Evolutionary conservation across 768 basidiomycete species (phyloP).

Genomic region (Termitomyces eurrhizus): DNA sequence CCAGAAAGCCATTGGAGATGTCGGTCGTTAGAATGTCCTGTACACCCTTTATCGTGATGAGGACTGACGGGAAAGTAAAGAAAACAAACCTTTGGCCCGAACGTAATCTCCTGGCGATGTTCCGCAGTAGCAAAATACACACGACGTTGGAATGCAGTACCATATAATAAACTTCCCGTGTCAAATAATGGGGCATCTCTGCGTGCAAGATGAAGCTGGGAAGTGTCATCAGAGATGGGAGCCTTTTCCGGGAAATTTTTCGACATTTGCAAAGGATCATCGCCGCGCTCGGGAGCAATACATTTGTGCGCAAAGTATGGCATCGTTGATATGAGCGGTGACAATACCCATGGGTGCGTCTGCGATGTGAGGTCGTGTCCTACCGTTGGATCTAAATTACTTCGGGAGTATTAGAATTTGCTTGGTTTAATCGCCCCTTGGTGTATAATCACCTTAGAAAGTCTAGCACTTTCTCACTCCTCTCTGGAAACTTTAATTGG

Average conservation of each 20-base stretch:
- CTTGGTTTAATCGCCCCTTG: too few relatives aligned
- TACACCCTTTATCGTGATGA: neutral
- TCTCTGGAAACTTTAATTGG: slow-evolving; percentile 78
- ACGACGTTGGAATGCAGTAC: neutral
- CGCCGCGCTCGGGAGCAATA: neutral
- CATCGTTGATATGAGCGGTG: slow-evolving; percentile 80
- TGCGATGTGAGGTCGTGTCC: slow-evolving; percentile 75
- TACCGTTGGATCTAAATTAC: slow-evolving; percentile 85
- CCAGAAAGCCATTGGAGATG: slow-evolving; percentile 84
- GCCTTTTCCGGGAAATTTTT: slow-evolving; percentile 43
- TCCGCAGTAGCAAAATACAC: slow-evolving; percentile 56
- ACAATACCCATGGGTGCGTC: slow-evolving; percentile 87
- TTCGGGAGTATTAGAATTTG: slow-evolving; percentile 21
- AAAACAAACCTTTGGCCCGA: slow-evolving; percentile 52
- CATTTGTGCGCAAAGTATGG: slow-evolving; percentile 60
- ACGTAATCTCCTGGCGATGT: slow-evolving; percentile 52
- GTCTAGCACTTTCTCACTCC: slow-evolving; percentile 68
- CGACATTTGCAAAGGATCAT: neutral
- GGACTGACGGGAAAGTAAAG: neutral
- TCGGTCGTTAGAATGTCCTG: slow-evolving; percentile 75
- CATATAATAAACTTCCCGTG: slow-evolving; percentile 7
- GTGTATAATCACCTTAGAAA: slow-evolving; percentile 63
- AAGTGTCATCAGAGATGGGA: slow-evolving; percentile 55
- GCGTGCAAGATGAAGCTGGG: slow-evolving; percentile 43
- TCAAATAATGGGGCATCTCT: slow-evolving; percentile 9